Evolutionary conservation across 1,284 basidiomycete genomes (phyloP).

Genomic region (Cryptococcus deneoformans): DNA sequence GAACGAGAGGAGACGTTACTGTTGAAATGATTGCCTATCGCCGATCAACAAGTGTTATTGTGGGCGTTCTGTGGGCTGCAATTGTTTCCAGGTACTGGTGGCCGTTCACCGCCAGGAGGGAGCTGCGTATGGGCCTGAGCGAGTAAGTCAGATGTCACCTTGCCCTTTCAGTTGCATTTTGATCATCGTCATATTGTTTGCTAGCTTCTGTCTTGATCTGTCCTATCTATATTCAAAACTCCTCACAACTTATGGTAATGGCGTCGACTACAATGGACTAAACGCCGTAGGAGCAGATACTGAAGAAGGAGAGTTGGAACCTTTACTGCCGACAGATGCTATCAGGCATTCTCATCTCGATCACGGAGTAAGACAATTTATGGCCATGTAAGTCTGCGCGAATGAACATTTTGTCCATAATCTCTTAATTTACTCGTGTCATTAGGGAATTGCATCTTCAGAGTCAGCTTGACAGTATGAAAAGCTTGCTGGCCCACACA

Average conservation of each 20-base stretch:
- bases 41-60: conserved; percentile 76
- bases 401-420: neutral
- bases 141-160: conserved; percentile 58
- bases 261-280: conserved; percentile 9
- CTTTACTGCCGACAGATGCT: conserved; percentile 5
- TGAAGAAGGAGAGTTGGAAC: conserved; percentile 8
- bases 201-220: conserved; percentile 49
- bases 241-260: conserved; percentile 38
- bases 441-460: conserved; percentile 90
- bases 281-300: conserved; percentile 1
- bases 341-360: conserved; percentile 28
- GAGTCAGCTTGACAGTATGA: conserved; percentile 78
- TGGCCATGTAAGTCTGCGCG: conserved; percentile 68
- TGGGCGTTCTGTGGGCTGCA: conserved; percentile 85
- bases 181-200: neutral
- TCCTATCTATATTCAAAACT: conserved; percentile 51
- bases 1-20: conserved; percentile 55
- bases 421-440: neutral
- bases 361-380: conserved; percentile 66
- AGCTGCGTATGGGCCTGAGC: conserved; percentile 77
- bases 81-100: conserved; percentile 88
- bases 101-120: conserved; percentile 88
- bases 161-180: too few species aligned
- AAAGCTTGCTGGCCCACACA: conserved; percentile 77
- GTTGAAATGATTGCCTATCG: conserved; percentile 71